Base-by-base conservation (phyloP, 2,329 filamentous ascomycete genomes). In the Aschersonia sp. region DNA sequence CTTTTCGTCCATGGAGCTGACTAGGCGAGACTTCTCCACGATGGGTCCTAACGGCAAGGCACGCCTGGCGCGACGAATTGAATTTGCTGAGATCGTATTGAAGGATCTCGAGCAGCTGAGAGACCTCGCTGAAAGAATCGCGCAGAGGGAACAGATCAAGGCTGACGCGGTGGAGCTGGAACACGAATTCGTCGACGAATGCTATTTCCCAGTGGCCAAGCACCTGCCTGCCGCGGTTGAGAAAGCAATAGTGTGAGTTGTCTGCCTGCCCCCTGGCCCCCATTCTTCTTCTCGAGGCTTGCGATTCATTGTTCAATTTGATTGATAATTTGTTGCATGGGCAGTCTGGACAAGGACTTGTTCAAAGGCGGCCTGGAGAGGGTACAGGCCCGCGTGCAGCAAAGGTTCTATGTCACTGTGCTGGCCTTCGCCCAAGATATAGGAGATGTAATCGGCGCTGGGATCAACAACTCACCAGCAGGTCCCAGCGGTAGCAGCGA, bases 1-100 rank as follows among this genome's bases (percentile, higher is more conserved):
- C 0, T 98, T 97, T 64, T 91, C 91, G 5, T 95, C 89, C 0
- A 95, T 96, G 84, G 92, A 98, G 65, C 82, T 98, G 54, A 96
- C 92, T 2, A 78, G 92, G 47, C 84, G 92, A 50, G 91, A 97
- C 64, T 98, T 96, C 65, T 85, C 85, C n/a, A 84, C 85, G 40
- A 95, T 97, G 87, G 92, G 92, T 5, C 81, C 85, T 41, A 82
- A 80, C 44, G 92, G 92, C 48, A 81, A 83, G 57, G 77, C 84
- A 30, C 78, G 88, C 45, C 72, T 98, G 31, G 74, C 83, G 46
- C 77, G 89, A 50, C 82, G 92, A 43, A 89, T 97, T 55, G 85
- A 91, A 52, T 98, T 98, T 62, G 89, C 88, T 5, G 76, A 89
- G 55, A 75, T 72, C 42, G 70, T 94, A 9, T 71, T 88, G 49